These are phyloP conservation scores for Simmondsia chinensis DNA, from an alignment of 148 eudicot species.

Conservation along the genomic window DNA sequence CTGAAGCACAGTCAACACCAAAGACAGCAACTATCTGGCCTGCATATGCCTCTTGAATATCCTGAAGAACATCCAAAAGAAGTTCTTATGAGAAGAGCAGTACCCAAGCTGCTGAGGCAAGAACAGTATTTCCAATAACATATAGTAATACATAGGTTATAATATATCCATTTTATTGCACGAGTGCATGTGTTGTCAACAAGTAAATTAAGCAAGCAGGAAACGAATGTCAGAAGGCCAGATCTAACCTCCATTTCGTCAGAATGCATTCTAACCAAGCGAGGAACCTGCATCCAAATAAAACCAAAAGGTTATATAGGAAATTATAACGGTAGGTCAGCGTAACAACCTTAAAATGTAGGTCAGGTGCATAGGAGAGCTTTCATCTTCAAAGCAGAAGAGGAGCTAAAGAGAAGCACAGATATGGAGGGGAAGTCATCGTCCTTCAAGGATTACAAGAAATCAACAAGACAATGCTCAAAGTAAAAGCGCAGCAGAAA, in stretches of 20 bases:
- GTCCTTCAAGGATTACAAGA: too few species aligned
- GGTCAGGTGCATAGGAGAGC: too few species aligned
- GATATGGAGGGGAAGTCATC: too few species aligned
- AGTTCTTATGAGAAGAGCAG: neutral
- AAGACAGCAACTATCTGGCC: constrained; percentile 99
- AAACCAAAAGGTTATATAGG: too few species aligned
- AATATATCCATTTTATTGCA: too few species aligned
- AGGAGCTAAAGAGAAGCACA: too few species aligned
- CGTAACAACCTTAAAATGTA: too few species aligned
- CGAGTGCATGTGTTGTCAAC: too few species aligned
- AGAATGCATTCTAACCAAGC: constrained; percentile 93
- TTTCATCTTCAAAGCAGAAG: too few species aligned
- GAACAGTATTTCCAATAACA: neutral
- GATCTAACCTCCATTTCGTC: constrained; percentile 83
- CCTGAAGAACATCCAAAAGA: constrained; percentile 29
- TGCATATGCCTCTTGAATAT: constrained; percentile 98
- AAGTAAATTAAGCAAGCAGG: constrained; percentile 1
- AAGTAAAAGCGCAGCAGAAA: too few species aligned
- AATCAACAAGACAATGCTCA: too few species aligned
- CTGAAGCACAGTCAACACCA: constrained; percentile 98
- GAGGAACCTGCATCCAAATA: constrained; percentile 56
- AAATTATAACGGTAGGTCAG: too few species aligned
- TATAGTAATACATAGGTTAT: neutral
- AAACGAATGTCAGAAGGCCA: constrained; percentile 1
- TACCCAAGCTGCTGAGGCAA: neutral